Evolutionary conservation across 176 grass and related monocot genomes (phyloP).

Genomic region (Aegilops tauschii): DNA sequence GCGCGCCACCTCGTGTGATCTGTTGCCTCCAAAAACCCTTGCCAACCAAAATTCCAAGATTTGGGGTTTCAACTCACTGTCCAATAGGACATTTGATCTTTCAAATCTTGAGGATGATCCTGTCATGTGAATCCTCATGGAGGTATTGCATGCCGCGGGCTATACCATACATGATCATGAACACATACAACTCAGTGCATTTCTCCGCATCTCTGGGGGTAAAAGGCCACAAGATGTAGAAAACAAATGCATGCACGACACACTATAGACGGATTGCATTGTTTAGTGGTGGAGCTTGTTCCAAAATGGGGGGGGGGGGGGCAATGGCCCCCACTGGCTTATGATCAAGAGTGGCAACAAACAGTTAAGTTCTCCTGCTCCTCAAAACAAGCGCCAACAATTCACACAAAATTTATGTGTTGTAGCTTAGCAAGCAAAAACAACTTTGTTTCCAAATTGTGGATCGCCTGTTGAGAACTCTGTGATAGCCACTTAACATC

Average conservation of each 20-base stretch:
- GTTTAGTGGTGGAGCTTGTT: too few relatives aligned
- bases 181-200: too few relatives aligned
- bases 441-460: neutral
- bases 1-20: neutral
- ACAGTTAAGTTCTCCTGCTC: neutral
- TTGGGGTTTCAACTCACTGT: neutral
- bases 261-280: too few relatives aligned
- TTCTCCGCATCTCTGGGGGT: too few relatives aligned
- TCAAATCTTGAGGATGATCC: neutral
- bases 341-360: neutral
- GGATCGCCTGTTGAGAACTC: neutral
- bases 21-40: neutral
- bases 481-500: neutral
- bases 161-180: neutral
- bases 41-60: neutral
- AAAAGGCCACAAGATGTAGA: too few relatives aligned
- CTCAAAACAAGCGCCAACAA: neutral
- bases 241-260: too few relatives aligned
- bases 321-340: too few relatives aligned
- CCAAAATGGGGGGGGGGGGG: too few relatives aligned
- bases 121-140: neutral
- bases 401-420: neutral
- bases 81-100: neutral
- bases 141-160: neutral
- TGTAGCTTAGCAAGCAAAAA: neutral